These are phyloP conservation scores for Asterochloris erici DNA, from an alignment of 139 green algal species.

Conservation along the genomic window DNA sequence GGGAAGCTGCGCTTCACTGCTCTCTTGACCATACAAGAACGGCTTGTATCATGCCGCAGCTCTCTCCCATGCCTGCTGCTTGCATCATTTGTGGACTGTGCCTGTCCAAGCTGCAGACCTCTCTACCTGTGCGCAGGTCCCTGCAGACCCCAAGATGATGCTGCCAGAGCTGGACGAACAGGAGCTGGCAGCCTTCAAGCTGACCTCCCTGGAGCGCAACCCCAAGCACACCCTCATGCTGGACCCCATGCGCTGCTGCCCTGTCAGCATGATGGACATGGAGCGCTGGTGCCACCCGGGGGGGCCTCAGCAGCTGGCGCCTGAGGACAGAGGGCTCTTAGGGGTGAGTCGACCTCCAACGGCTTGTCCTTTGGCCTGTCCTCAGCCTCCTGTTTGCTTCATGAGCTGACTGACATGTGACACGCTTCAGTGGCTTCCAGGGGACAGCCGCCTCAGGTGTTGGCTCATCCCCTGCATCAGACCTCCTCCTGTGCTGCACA, in stretches of 20 bases:
- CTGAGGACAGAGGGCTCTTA: conserved; percentile 48
- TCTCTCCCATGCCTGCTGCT: not conserved
- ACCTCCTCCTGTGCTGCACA: too few relatives aligned
- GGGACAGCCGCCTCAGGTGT: too few relatives aligned
- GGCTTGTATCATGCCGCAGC: not conserved
- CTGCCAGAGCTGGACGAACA: conserved; percentile 41
- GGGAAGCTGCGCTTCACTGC: not conserved
- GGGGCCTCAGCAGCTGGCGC: conserved; percentile 31
- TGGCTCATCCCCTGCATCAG: too few relatives aligned
- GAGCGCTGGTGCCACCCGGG: conserved; percentile 48
- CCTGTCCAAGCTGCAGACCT: not conserved
- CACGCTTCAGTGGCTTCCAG: too few relatives aligned
- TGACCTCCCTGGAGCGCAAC: conserved; percentile 60
- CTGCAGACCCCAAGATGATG: conserved; percentile 71
- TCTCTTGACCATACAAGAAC: not conserved
- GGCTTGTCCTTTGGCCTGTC: too few relatives aligned
- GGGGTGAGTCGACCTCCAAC: not conserved
- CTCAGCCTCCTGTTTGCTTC: too few relatives aligned
- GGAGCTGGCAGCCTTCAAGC: conserved; percentile 44
- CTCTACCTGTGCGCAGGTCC: conserved; percentile 39
- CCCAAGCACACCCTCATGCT: conserved; percentile 51
- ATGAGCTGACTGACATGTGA: too few relatives aligned
- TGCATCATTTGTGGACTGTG: not conserved
- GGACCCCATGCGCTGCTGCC: conserved; percentile 53
- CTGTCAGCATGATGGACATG: conserved; percentile 55